Base-by-base conservation (phyloP, 768 basidiomycete genomes). In the Pleurotus djamor region DNA sequence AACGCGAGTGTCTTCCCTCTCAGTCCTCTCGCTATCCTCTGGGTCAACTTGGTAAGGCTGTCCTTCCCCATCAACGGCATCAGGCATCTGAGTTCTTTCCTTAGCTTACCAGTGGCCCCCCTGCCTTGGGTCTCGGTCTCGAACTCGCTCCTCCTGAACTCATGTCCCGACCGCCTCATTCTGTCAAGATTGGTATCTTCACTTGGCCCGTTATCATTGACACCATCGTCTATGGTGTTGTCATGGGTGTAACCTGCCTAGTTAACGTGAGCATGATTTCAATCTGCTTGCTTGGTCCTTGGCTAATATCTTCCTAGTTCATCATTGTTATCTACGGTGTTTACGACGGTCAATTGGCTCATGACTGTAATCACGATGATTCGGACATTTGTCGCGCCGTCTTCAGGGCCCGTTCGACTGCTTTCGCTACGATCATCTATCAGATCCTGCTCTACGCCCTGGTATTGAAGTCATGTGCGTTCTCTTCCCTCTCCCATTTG, bases 91-190 rank as follows among this genome's bases (percentile, higher is more conserved):
- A 13, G 17, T 4, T 13, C 5, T 52, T 7, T 60, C 28, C 51
- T 1, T 16, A 74, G 72, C 60, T 76, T 32, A 75, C 74, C 3
- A 77, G 82, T 47, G 78, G 80, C 1, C 79, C 81, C 13, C 84
- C 83, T 10, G 83, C 83, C 2, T 77, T 85, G 59, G 83, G 83
- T 13, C 74, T 85, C 16, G 84, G 84, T 12, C 63, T 82, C 9
- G 78, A 84, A 63, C 71, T 72, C 16, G 78, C 84, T 2, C 76
- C 80, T 0, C 50, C 66, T 2, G 80, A 85, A 61, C 71, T 83
- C 17, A 84, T 85, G 82, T 72, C 68, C 49, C 69, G 70, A 54
- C 76, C 76, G 1, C 82, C 83, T 0, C 75, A 76, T 59, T 68
- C 69, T 6, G 60, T 70, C 16, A 73, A 72, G 55, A 68, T 68